Conservation (phyloP, 129 eudicot species). For the Glebionis coronaria region DNA sequence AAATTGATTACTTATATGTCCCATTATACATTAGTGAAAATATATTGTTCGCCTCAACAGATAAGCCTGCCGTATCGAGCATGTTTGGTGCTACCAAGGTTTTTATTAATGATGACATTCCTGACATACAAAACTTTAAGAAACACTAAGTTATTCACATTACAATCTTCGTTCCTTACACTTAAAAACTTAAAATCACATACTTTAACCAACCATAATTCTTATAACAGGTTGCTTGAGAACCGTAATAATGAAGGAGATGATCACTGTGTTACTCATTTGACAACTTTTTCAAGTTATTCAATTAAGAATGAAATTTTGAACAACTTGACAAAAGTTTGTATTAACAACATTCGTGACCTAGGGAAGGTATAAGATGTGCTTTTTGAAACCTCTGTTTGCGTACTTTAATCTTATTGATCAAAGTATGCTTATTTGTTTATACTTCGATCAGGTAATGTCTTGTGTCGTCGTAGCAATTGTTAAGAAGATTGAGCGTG, state of each 20-base stretch:
- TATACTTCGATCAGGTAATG: background rate
- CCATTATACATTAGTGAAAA: too few relatives aligned
- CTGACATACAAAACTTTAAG: background rate
- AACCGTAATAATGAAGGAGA: background rate
- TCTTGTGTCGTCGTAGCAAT: background rate
- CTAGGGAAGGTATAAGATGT: background rate
- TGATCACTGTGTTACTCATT: background rate
- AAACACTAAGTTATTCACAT: background rate
- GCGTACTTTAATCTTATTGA: too few relatives aligned
- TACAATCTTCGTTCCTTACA: background rate
- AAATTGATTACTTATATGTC: too few relatives aligned
- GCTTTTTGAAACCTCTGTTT: too few relatives aligned
- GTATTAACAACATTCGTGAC: background rate
- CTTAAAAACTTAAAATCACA: too few relatives aligned
- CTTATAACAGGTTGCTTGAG: background rate
- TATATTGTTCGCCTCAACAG: too few relatives aligned
- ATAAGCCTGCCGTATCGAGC: background rate
- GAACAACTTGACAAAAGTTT: background rate
- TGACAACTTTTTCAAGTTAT: background rate
- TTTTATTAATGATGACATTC: background rate
- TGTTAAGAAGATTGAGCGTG: too few relatives aligned
- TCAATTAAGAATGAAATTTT: background rate
- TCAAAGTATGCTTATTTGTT: too few relatives aligned
- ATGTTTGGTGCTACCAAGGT: background rate
- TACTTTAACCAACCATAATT: too few relatives aligned